phyloP scores from a whole-genome alignment of 2,329 filamentous ascomycete species.

The Trichoderma sp. region DNA sequence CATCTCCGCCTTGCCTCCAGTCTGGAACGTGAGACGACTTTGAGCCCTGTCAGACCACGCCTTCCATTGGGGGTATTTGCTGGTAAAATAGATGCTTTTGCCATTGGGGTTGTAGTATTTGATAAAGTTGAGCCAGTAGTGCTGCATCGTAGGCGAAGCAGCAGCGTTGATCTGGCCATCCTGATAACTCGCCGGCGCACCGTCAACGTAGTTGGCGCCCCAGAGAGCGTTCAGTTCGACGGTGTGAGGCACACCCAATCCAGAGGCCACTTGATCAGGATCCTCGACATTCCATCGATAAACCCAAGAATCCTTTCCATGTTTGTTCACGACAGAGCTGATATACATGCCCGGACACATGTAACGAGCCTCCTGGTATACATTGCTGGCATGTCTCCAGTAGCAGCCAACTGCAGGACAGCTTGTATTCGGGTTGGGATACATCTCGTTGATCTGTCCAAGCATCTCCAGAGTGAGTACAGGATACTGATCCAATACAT shows the following conservation, averaged over 20 bases:
- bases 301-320: constrained; percentile 54
- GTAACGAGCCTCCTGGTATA: constrained; percentile 37
- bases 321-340: constrained; percentile 29
- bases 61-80: constrained; percentile 34
- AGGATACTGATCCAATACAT: constrained; percentile 37
- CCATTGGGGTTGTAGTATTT: constrained; percentile 62
- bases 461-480: constrained; percentile 34
- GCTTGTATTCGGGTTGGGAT: constrained; percentile 36
- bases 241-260: constrained; percentile 65
- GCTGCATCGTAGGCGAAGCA: constrained; percentile 61
- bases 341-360: constrained; percentile 37
- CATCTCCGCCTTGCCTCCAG: constrained; percentile 40
- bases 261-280: constrained; percentile 47
- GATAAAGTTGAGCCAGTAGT: constrained; percentile 75
- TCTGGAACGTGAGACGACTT: constrained; percentile 42
- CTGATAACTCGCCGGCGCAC: constrained; percentile 56
- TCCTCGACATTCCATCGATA: constrained; percentile 71
- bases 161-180: constrained; percentile 50
- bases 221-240: constrained; percentile 67
- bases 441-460: constrained; percentile 34
- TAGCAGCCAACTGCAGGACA: constrained; percentile 36
- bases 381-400: constrained; percentile 39
- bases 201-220: constrained; percentile 55
- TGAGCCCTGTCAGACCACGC: constrained; percentile 37
- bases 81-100: background rate